A percentile compares a stretch with the other conserved stretches of the same genome.
Evolutionary conservation across 2,329 filamentous ascomycete species (phyloP).

Genomic region (Neopestalotiopsis sp.): DNA sequence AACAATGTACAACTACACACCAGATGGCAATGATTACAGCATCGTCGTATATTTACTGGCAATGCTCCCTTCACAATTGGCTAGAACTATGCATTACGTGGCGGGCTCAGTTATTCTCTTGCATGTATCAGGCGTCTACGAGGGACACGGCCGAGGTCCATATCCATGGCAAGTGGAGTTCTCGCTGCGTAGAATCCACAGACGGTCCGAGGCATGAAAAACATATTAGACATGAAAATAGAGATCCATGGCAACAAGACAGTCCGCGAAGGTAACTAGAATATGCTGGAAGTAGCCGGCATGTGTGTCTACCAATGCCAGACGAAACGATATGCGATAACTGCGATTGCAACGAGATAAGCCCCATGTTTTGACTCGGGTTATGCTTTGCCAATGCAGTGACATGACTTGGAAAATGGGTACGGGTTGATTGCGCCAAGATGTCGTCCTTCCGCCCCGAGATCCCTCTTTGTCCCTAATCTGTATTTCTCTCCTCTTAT

Average conservation of each 20-base stretch:
- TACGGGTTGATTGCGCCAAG: neutral
- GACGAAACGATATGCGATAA: too few relatives aligned
- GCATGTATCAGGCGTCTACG: neutral
- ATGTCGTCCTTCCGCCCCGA: neutral
- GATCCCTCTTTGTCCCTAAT: neutral
- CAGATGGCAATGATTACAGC: neutral
- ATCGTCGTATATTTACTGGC: neutral
- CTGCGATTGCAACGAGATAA: neutral
- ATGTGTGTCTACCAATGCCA: neutral
- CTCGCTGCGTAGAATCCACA: neutral
- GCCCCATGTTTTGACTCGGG: neutral
- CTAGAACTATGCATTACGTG: neutral
- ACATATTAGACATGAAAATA: neutral
- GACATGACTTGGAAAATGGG: neutral
- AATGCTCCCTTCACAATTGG: neutral
- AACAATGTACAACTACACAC: neutral
- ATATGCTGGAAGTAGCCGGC: neutral
- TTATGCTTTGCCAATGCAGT: neutral
- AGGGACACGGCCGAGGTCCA: neutral
- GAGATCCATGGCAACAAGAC: neutral
- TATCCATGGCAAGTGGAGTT: neutral
- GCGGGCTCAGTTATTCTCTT: neutral
- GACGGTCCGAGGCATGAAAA: slow-evolving; percentile 1
- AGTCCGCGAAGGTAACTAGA: neutral
- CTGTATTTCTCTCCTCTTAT: neutral